Base-by-base conservation (phyloP, 495 filamentous ascomycete genomes). In the Penicillium desertorum region DNA sequence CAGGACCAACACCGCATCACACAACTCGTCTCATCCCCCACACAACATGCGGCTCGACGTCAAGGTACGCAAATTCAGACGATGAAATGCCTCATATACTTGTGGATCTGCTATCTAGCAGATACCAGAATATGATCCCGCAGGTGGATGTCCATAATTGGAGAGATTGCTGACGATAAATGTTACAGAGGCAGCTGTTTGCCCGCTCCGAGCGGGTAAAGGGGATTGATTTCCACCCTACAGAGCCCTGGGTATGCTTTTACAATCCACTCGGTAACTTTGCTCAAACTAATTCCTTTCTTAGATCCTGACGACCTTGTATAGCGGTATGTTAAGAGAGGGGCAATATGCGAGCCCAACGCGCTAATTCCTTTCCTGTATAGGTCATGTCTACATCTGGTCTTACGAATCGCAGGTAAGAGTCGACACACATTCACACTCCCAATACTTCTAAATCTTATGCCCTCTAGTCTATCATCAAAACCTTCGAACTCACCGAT, bases 401-500 rank as follows among this genome's bases (percentile, higher is more conserved):
- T 97, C 92, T 10, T 96, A 96, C 76, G 94, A 97, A 74, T 92
- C 92, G 47, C 95, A 96, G 75, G 84, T 86, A 75, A 54, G 73
- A 34, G 25, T 16, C 19, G 37, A 37, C 10, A 23, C n/a, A 22
- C 2, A 43, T 19, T 30, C 23, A 9, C 14, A 10, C 14, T 12
- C n/a, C 39, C 17, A 10, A n/a, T 20, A 56, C 45, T 30, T 45
- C 66, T 64, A 14, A 66, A 23, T 37, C 27, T 3, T 5, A 11
- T 51, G 37, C 0, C 56, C 14, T 53, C 16, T 64, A 88, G 81
- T 88, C 91, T 29, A 92, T 99, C 60, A 90, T 99, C 73, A 98
- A 98, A 79, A 96, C 95, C 16, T 99, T 99, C 77, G 95, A 99
- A 79, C 87, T 99, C 55, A 96, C 93, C 68, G 94, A 99, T 84